These are phyloP conservation scores for Aspergillus oerlinghausenensis DNA, from an alignment of 2,329 filamentous ascomycete species.

Conservation along the genomic window DNA sequence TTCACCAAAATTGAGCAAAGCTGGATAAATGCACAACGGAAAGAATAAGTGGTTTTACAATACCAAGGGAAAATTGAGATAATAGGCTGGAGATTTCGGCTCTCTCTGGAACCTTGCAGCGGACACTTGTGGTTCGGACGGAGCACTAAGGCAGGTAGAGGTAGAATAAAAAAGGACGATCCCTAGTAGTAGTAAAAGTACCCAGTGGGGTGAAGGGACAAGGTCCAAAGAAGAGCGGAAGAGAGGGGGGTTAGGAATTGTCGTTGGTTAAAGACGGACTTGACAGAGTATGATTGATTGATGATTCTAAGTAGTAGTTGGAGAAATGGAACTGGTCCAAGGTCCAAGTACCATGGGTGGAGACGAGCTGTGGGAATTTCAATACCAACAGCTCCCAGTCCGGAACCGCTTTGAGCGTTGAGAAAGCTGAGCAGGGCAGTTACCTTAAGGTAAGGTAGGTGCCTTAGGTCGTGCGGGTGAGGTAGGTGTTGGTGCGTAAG, in stretches of 20 bases:
- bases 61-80: constrained; percentile 13
- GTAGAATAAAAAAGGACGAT: constrained; percentile 15
- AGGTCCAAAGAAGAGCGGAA: constrained; percentile 10
- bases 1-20: constrained; percentile 12
- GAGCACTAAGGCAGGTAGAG: constrained; percentile 8
- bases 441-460: neutral
- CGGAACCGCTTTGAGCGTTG: neutral
- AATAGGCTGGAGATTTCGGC: constrained; percentile 20
- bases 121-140: constrained; percentile 16
- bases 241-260: neutral
- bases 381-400: neutral
- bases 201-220: constrained; percentile 13
- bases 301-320: constrained; percentile 9
- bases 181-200: constrained; percentile 2
- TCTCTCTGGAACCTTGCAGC: constrained; percentile 20
- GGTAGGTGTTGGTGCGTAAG: constrained; percentile 1
- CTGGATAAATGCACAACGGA: constrained; percentile 15
- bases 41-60: constrained; percentile 21
- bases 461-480: neutral
- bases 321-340: constrained; percentile 10
- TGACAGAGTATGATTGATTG: constrained; percentile 20
- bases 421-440: constrained; percentile 1
- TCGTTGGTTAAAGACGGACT: constrained; percentile 18
- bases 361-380: constrained; percentile 8
- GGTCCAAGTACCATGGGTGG: constrained; percentile 20